phyloP scores from a whole-genome alignment of 1,284 basidiomycete species.

The Rhodotorula mucilaginosa region DNA sequence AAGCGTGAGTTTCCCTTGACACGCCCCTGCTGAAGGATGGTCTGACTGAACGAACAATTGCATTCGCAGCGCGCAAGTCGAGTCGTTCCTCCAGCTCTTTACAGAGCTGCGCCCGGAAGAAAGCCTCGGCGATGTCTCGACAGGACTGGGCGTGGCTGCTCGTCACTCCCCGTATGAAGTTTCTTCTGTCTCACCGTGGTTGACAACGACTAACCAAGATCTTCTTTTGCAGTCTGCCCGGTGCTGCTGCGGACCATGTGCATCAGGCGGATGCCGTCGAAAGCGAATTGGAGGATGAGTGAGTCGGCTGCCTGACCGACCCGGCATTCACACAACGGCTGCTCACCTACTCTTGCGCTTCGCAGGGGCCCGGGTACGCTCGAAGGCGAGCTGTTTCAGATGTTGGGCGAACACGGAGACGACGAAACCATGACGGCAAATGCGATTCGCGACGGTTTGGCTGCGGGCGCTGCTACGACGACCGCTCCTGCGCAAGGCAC shows the following conservation, averaged over 20 bases:
- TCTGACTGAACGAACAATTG: not conserved
- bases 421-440: no score
- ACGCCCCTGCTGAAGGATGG: no score
- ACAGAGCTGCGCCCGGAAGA: not conserved
- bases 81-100: slow-evolving; percentile 1
- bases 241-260: no score
- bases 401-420: not conserved
- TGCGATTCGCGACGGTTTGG: not conserved
- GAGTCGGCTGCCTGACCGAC: not conserved
- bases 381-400: not conserved
- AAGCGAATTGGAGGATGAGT: no score
- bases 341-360: not conserved
- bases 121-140: not conserved
- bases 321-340: not conserved
- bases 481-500: not conserved
- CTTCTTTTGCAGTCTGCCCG: no score
- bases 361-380: not conserved
- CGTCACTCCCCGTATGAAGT: no score
- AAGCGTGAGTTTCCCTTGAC: not conserved
- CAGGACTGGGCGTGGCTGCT: no score
- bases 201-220: no score
- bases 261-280: no score
- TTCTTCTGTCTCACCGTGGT: no score
- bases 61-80: not conserved
- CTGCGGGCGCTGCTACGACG: no score